Evolutionary conservation across 2,329 filamentous ascomycete genomes (phyloP).

Genomic region (Aspergillus sp.): DNA sequence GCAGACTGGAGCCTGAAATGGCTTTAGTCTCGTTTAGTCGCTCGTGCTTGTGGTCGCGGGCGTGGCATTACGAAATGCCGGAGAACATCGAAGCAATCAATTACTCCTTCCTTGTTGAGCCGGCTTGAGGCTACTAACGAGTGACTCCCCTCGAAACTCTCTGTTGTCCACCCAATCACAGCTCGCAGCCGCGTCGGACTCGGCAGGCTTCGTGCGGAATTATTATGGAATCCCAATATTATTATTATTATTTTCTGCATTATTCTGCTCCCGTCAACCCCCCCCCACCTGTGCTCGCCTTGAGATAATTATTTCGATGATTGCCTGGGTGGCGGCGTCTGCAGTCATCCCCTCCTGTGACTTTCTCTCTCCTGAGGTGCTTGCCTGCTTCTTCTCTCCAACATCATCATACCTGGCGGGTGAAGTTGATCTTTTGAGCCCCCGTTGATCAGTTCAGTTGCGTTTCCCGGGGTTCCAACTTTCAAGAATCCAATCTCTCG

Average conservation of each 20-base stretch:
- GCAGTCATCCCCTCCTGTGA: conserved; percentile 22
- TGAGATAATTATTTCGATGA: conserved; percentile 5
- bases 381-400: not conserved
- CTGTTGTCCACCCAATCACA: not conserved
- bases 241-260: not conserved
- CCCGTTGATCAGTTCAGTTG: conserved; percentile 6
- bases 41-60: conserved; percentile 18
- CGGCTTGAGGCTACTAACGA: not conserved
- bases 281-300: conserved; percentile 11
- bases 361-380: not conserved
- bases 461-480: no score
- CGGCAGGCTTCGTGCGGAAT: not conserved
- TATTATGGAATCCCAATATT: not conserved
- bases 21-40: not conserved
- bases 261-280: not conserved
- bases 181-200: no score
- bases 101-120: conserved; percentile 6
- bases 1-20: not conserved
- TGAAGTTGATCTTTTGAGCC: not conserved
- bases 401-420: no score
- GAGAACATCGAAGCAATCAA: not conserved
- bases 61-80: conserved; percentile 13
- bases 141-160: not conserved
- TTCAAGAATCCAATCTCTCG: not conserved
- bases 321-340: conserved; percentile 19